Base-by-base conservation (phyloP, 2,329 filamentous ascomycete genomes). In the Fusarium verrucosum region DNA sequence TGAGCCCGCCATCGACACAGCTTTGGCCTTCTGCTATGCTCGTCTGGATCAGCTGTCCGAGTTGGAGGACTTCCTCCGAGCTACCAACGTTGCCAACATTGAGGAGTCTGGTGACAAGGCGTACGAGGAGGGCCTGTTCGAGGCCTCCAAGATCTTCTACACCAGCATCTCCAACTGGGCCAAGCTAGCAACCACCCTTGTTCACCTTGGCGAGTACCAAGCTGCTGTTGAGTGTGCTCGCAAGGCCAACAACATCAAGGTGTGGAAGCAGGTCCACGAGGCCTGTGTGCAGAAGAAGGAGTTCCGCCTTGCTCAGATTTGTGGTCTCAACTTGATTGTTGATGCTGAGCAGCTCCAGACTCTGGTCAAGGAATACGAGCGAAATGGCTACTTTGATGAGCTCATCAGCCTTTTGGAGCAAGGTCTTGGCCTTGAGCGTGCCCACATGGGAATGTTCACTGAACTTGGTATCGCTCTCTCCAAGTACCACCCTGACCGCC, bases 101-200 rank as follows among this genome's bases (percentile, higher is more conserved):
- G 95, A 99, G 76, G 92, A 95, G 70, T 98, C 93, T 58, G 95
- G 95, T 83, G 95, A 99, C 85, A 97, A 97, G 84, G 94, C 95
- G 20, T 98, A 97, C 70, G 91, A 89, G 65, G 95, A 99, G 80
- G 94, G 94, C 60, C 89, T 92, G 74, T 94, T 95, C 74, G 91
- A 98, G 83, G 95, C 95, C 38, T 92, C 95, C 67, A 99, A 99
- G 87, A 98, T 99, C 74, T 99, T 98, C 86, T 99, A 89, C 82
- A 92, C 88, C 53, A 98, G 92, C 81, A 96, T 99, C 76, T 99
- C 95, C 51, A 99, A 99, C 86, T 99, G 95, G 95, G 94, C 94
- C 53, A 99, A 99, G 84, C 89, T 99, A 72, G 94, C 95, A 14
- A 98, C 95, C 11, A 99, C 95, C 11, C 87, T 98, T 60, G 95